These are phyloP conservation scores for Breviolum minutum DNA, from an alignment of 73 alveolate species.

Conservation along the genomic window DNA sequence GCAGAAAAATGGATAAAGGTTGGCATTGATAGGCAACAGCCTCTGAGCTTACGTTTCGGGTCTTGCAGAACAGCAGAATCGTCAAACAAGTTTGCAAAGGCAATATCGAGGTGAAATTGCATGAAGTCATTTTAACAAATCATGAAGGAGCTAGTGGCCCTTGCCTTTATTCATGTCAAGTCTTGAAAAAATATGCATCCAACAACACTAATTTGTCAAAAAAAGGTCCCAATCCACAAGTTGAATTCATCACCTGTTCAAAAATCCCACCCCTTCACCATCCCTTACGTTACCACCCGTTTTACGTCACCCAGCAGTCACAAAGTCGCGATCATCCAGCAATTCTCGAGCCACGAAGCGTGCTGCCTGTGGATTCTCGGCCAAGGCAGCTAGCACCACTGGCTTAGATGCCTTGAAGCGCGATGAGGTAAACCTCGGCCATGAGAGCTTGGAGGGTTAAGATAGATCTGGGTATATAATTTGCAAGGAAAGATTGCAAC, in stretches of 20 bases:
- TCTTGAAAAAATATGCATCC: too few species aligned
- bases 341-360: conserved; percentile 71
- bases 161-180: too few species aligned
- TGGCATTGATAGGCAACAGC: too few species aligned
- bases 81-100: too few species aligned
- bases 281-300: background rate
- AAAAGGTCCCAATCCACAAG: too few species aligned
- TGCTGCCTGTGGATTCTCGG: conserved; percentile 16
- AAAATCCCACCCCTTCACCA: background rate
- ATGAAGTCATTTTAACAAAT: too few species aligned
- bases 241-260: background rate
- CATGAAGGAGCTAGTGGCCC: too few species aligned
- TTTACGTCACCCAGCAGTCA: background rate
- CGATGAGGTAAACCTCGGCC: background rate
- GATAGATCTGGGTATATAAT: background rate
- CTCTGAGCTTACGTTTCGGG: too few species aligned
- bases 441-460: background rate
- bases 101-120: too few species aligned
- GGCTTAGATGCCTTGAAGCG: conserved; percentile 10
- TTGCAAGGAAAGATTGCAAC: background rate
- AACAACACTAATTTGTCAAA: too few species aligned
- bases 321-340: conserved; percentile 80
- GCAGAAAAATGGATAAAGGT: too few species aligned
- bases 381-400: conserved; percentile 46
- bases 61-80: too few species aligned